These are phyloP conservation scores for Cryptosporidium muris DNA, from an alignment of 169 alveolate species.

Conservation along the genomic window DNA sequence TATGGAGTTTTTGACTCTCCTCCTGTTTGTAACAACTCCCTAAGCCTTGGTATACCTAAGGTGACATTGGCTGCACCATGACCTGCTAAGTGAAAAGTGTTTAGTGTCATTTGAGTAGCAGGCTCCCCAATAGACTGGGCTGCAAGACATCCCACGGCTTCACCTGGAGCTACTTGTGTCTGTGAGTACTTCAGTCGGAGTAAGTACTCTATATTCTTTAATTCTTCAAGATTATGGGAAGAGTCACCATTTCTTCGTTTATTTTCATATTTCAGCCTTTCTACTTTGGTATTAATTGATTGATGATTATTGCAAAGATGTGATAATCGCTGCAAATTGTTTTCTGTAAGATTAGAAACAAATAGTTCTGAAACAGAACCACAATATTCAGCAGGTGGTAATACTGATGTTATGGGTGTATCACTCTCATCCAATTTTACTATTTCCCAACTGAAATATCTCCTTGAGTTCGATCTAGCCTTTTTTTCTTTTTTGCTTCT, in stretches of 20 bases:
- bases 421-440: slow-evolving; percentile 11
- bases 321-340: slow-evolving; percentile 28
- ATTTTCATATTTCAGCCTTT: background rate
- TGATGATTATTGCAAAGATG: background rate
- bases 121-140: slow-evolving; percentile 99
- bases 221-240: slow-evolving; percentile 7
- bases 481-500: background rate
- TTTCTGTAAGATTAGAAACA: slow-evolving; percentile 26
- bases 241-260: slow-evolving; percentile 17
- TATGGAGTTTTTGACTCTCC: slow-evolving; percentile 71
- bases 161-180: slow-evolving; percentile 94
- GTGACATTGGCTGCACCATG: slow-evolving; percentile 99
- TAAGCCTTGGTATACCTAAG: slow-evolving; percentile 98
- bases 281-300: background rate
- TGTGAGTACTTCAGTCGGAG: slow-evolving; percentile 83
- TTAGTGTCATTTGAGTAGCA: slow-evolving; percentile 99
- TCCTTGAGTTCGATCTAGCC: background rate
- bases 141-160: slow-evolving; percentile 98
- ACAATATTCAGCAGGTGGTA: slow-evolving; percentile 37
- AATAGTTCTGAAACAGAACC: slow-evolving; percentile 63
- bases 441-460: background rate
- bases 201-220: slow-evolving; percentile 70
- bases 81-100: slow-evolving; percentile 99
- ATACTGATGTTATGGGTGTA: slow-evolving; percentile 20
- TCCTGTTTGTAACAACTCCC: slow-evolving; percentile 92